phyloP scores from a whole-genome alignment of 2,329 filamentous ascomycete genomes.

The Hypomyces perniciosus region DNA sequence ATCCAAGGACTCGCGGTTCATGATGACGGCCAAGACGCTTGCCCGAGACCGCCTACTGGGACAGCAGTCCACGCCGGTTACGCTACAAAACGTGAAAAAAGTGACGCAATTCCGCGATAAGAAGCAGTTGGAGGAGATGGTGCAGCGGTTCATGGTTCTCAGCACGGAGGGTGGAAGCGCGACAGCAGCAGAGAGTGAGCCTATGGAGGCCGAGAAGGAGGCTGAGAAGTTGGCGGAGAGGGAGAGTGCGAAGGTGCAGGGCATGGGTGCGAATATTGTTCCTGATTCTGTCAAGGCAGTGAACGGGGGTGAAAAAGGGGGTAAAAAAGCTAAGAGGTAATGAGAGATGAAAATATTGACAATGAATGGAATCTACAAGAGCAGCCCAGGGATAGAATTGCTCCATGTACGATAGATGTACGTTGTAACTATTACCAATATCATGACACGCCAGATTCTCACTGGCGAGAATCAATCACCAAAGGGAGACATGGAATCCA shows the following conservation, averaged over 20 bases:
- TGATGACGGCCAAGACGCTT: conserved; percentile 82
- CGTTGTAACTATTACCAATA: conserved; percentile 7
- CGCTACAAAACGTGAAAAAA: conserved; percentile 72
- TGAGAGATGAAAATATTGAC: neutral
- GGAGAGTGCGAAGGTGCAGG: conserved; percentile 27
- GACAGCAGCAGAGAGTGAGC: conserved; percentile 7
- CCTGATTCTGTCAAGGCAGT: conserved; percentile 22
- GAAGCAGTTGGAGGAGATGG: conserved; percentile 60
- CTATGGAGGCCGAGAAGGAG: conserved; percentile 11
- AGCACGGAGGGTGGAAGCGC: conserved; percentile 16
- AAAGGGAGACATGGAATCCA: neutral
- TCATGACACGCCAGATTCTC: neutral
- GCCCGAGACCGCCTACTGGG: conserved; percentile 56
- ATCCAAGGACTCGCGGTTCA: conserved; percentile 88
- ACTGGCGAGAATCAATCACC: neutral
- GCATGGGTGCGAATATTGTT: conserved; percentile 26
- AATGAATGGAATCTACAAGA: neutral
- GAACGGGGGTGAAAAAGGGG: conserved; percentile 9
- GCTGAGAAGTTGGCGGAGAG: conserved; percentile 19
- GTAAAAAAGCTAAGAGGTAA: conserved; percentile 8
- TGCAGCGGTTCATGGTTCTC: conserved; percentile 35
- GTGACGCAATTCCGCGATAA: conserved; percentile 74
- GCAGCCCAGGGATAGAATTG: neutral
- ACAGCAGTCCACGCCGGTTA: conserved; percentile 61
- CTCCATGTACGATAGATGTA: conserved; percentile 12